These are phyloP conservation scores for Fonsecaea monophora DNA, from an alignment of 2,329 filamentous ascomycete species.

Conservation along the genomic window DNA sequence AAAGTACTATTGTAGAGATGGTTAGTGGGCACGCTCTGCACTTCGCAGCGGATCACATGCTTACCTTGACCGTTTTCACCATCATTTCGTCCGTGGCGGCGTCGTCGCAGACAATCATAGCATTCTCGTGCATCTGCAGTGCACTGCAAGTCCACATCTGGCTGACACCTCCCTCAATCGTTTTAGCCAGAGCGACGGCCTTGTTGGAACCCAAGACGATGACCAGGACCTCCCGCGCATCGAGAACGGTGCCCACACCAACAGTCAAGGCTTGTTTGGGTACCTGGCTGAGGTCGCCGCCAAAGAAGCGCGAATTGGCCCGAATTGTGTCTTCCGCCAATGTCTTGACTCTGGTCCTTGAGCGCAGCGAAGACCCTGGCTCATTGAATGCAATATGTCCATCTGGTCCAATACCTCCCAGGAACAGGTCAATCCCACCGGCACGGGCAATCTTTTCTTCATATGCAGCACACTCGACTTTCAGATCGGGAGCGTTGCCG, in stretches of 20 bases:
- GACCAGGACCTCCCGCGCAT: slow-evolving; percentile 80
- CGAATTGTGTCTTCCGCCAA: slow-evolving; percentile 85
- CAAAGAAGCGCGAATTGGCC: slow-evolving; percentile 85
- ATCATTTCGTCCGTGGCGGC: slow-evolving; percentile 76
- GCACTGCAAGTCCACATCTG: slow-evolving; percentile 91
- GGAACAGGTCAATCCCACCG: slow-evolving; percentile 84
- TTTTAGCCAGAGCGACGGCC: slow-evolving; percentile 77
- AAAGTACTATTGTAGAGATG: slow-evolving; percentile 63
- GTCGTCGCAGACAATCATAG: slow-evolving; percentile 83
- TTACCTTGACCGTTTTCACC: slow-evolving; percentile 71
- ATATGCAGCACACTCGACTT: slow-evolving; percentile 78
- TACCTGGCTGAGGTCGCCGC: slow-evolving; percentile 73
- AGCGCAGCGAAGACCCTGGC: slow-evolving; percentile 78
- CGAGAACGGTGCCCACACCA: slow-evolving; percentile 81
- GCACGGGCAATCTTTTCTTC: slow-evolving; percentile 76
- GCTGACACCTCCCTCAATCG: slow-evolving; percentile 81
- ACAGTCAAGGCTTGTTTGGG: slow-evolving; percentile 84
- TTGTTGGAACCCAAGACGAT: slow-evolving; percentile 85
- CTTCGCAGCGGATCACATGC: slow-evolving; percentile 4
- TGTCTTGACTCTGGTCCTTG: slow-evolving; percentile 83
- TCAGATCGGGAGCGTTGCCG: slow-evolving; percentile 77
- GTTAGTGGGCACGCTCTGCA: neutral
- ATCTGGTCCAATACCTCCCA: slow-evolving; percentile 83
- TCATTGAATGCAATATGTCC: slow-evolving; percentile 93
- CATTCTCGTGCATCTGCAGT: slow-evolving; percentile 79